phyloP scores from a whole-genome alignment of 2,329 filamentous ascomycete species.

The Tolypocladium album region DNA sequence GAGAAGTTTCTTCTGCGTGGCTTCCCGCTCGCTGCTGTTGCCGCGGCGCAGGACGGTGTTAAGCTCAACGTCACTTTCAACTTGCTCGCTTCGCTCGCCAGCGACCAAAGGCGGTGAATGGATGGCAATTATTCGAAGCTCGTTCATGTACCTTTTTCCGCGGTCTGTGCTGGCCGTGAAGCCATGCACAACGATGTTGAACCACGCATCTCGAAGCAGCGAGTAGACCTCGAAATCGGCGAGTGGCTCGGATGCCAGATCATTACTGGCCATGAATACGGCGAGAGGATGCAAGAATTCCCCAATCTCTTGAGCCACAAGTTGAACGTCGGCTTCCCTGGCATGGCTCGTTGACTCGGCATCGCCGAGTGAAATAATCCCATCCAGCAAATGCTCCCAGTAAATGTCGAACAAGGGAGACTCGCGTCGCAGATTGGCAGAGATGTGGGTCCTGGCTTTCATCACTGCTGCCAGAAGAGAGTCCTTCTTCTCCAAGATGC shows the following conservation, averaged over 20 bases:
- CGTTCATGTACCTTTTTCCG: constrained; percentile 60
- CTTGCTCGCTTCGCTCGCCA: constrained; percentile 77
- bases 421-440: constrained; percentile 53
- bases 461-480: constrained; percentile 62
- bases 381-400: constrained; percentile 71
- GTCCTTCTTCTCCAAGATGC: constrained; percentile 56
- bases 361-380: constrained; percentile 84
- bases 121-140: constrained; percentile 74
- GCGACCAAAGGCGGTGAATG: constrained; percentile 81
- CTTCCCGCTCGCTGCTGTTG: constrained; percentile 66
- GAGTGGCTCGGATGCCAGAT: constrained; percentile 36
- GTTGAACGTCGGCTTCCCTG: constrained; percentile 66
- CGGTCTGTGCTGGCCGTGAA: constrained; percentile 67
- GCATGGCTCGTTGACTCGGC: constrained; percentile 63
- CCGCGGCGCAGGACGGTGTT: constrained; percentile 88
- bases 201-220: constrained; percentile 87
- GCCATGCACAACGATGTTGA: constrained; percentile 92
- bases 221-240: constrained; percentile 59
- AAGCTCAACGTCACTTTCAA: constrained; percentile 93
- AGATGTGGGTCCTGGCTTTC: constrained; percentile 71
- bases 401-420: constrained; percentile 77
- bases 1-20: constrained; percentile 72
- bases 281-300: constrained; percentile 84
- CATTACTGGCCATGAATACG: constrained; percentile 61
- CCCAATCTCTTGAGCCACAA: constrained; percentile 77